Percentiles rank a stretch among this genome's conserved stretches.
These are phyloP conservation scores for Mediolabrus comicus DNA, from an alignment of 108 stramenopile genomes.

Conservation along the genomic window DNA sequence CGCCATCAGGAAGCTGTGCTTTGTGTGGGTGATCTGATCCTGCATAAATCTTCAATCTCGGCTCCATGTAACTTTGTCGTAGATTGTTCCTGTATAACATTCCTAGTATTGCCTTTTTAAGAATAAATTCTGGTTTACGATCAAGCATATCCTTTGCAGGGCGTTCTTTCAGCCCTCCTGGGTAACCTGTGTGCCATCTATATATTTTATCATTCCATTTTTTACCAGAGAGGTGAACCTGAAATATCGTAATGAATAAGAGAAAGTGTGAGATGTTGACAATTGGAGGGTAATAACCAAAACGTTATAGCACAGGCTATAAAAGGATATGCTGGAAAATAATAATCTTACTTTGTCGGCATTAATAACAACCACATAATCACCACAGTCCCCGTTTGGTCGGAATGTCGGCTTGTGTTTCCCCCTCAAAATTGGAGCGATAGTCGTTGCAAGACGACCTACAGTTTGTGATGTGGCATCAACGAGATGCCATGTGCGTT, in stretches of 20 bases:
- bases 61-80: slow-evolving; percentile 77
- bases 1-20: slow-evolving; percentile 65
- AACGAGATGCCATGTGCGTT: slow-evolving; percentile 89
- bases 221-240: slow-evolving; percentile 89
- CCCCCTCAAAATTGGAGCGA: slow-evolving; percentile 87
- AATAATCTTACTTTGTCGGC: slow-evolving; percentile 71
- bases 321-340: neutral
- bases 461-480: slow-evolving; percentile 90
- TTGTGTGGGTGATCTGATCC: slow-evolving; percentile 81
- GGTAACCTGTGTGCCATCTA: slow-evolving; percentile 94
- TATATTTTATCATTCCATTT: slow-evolving; percentile 93
- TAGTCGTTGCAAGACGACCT: slow-evolving; percentile 88
- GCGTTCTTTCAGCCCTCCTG: slow-evolving; percentile 91
- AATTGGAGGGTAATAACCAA: neutral
- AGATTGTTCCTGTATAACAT: slow-evolving; percentile 86
- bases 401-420: slow-evolving; percentile 96
- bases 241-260: neutral
- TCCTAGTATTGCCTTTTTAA: slow-evolving; percentile 83
- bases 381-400: slow-evolving; percentile 93
- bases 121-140: slow-evolving; percentile 76
- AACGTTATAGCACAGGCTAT: neutral
- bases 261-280: neutral
- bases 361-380: slow-evolving; percentile 92
- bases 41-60: slow-evolving; percentile 78
- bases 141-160: slow-evolving; percentile 80